Conservation (phyloP, 306 rosid species). For the Medicago arabica region DNA sequence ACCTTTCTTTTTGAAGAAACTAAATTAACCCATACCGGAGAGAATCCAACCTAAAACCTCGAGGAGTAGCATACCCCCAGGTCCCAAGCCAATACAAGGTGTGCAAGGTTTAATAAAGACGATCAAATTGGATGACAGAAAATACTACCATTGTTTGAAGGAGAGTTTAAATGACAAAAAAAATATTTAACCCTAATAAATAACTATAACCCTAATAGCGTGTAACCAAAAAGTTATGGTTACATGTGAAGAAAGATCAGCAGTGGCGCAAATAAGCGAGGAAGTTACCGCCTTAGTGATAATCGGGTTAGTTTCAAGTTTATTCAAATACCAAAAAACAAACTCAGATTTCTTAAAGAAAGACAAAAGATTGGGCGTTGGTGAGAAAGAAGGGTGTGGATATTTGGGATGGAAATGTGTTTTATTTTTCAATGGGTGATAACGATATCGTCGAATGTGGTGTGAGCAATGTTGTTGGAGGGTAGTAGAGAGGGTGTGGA, state of each 20-base stretch:
- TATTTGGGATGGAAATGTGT: conserved; percentile 1
- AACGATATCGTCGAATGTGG: conserved; percentile 42
- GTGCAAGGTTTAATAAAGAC: too few species aligned
- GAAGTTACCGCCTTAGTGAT: conserved; percentile 62
- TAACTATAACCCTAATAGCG: too few species aligned
- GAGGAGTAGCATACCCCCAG: too few species aligned
- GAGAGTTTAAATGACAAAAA: too few species aligned
- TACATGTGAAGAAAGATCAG: conserved; percentile 75
- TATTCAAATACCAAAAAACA: conserved; percentile 66
- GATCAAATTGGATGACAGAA: too few species aligned
- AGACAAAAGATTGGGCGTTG: conserved; percentile 6
- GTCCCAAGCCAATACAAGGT: neutral
- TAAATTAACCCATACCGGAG: too few species aligned
- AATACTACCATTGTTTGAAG: too few species aligned
- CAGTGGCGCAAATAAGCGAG: conserved; percentile 61
- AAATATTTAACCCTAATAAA: too few species aligned
- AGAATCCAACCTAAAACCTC: too few species aligned
- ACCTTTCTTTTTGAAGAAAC: too few species aligned
- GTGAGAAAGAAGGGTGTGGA: conserved; percentile 8
- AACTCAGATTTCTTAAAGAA: conserved; percentile 46
- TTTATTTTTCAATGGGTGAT: conserved; percentile 26
- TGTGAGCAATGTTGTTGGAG: conserved; percentile 40
- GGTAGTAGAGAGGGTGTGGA: neutral
- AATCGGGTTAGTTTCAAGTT: conserved; percentile 59
- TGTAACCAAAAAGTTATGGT: too few species aligned